Evolutionary conservation across 1,284 basidiomycete genomes (phyloP), one percentile per base, ranked within the genome.

Genomic region (Athelia psychrophila): DNA sequence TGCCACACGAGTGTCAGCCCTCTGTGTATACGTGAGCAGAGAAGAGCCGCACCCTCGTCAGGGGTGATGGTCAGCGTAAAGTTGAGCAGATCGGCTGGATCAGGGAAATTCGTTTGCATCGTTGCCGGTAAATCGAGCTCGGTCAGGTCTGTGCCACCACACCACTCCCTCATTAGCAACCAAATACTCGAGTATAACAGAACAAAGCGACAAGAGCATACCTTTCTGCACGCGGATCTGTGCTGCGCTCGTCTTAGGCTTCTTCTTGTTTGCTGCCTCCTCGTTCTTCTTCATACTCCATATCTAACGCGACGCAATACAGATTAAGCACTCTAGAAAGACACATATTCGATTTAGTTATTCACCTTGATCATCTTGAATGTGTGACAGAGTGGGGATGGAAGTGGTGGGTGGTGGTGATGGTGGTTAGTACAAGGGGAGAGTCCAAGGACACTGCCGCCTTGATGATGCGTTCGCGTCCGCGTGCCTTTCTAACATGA

Each of bases 161-260:
- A 5, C 6, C 27, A 6, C 27, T n/a, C n/a, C n/a, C 13, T 30
- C 5, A 30, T 30, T 13, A 30, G 27, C 27, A 30, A 6, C 27
- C 27, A 30, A 30, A 30, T 30, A 13, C 5, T 6, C 6, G 5
- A 30, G 27, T 13, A 30, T 30, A 6, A 30, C 5, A 30, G 27
- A 13, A 13, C 27, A 13, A 13, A 35, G 32, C 30, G 33, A 36
- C 33, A 44, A 19, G 33, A 42, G n/a, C 78, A 54, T 58, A 95
- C 96, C 96, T 79, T 99, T 99, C 79, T 99, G 97, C 15, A 98
- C 95, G 51, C 96, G 86, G 66, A 99, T 90, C 72, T 98, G 95
- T 30, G 97, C 96, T 12, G 96, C 95, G 62, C 91, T 93, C 49
- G 93, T 97, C 84, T 97, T 98, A 45, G 95, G 94, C 78, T 90